phyloP scores from a whole-genome alignment of 176 grass and related monocot genomes.

The Sorghum bicolor region Sorghum_bicolor_NCBIv3 NC_012870.2:69516501-69517000 shows the following conservation, averaged over 20 bases:
- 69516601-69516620: slow-evolving; percentile 87
- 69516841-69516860: neutral
- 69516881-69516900: neutral
- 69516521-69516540: neutral
- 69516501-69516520: neutral
- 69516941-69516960: slow-evolving; percentile 38
- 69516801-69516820: slow-evolving; percentile 99
- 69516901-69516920: neutral
- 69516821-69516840: slow-evolving; percentile 76
- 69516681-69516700: neutral
- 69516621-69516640: slow-evolving; percentile 10
- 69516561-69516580: slow-evolving; percentile 73
- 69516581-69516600: slow-evolving; percentile 77
- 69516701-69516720: neutral
- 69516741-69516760: slow-evolving; percentile 58
- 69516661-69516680: neutral
- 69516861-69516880: neutral
- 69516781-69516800: slow-evolving; percentile 70
- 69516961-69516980: slow-evolving; percentile 82
- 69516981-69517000: slow-evolving; percentile 90
- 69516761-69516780: slow-evolving; percentile 51
- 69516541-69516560: slow-evolving; percentile 30
- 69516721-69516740: neutral
- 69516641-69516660: neutral
- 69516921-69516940: neutral